phyloP scores from a whole-genome alignment of 371 early-diverging fungal species.

The Lichtheimia ornata region DNA sequence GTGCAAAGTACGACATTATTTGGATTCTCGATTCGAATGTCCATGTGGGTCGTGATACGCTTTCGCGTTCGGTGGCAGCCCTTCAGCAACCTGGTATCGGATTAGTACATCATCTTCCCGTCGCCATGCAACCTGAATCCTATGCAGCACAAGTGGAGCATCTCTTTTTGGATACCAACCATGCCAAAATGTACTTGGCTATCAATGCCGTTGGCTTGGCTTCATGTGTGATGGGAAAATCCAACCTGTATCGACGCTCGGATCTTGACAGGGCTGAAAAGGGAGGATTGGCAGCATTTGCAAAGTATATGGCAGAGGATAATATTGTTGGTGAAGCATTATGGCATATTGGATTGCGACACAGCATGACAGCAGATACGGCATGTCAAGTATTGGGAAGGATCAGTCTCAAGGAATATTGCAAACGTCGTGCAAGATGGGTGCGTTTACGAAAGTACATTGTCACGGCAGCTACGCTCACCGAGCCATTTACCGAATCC shows the following conservation, averaged over 20 bases:
- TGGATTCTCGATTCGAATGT: conserved; percentile 96
- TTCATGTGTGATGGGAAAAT: conserved; percentile 93
- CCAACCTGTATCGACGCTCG: conserved; percentile 87
- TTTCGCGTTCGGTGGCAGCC: conserved; percentile 79
- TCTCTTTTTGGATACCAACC: conserved; percentile 84
- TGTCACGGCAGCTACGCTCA: conserved; percentile 80
- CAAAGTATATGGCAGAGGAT: conserved; percentile 92
- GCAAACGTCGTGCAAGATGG: conserved; percentile 86
- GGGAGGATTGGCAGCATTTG: conserved; percentile 86
- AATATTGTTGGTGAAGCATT: conserved; percentile 89
- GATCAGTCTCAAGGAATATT: conserved; percentile 74
- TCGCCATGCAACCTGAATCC: conserved; percentile 70
- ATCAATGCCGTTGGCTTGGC: conserved; percentile 85
- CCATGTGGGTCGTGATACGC: conserved; percentile 69
- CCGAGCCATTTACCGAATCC: conserved; percentile 92
- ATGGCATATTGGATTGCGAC: conserved; percentile 78
- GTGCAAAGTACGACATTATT: conserved; percentile 83
- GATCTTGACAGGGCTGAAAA: conserved; percentile 63
- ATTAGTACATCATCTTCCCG: conserved; percentile 90
- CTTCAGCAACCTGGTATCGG: conserved; percentile 78
- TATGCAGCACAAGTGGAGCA: conserved; percentile 86
- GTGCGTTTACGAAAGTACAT: conserved; percentile 90
- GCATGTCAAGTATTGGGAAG: conserved; percentile 85
- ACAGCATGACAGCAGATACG: conserved; percentile 83
- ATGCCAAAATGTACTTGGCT: conserved; percentile 92